Evolutionary conservation across 176 grass and related monocot species (phyloP), one percentile per base, ranked within the genome.

Genomic region (Musa itinerans): DNA sequence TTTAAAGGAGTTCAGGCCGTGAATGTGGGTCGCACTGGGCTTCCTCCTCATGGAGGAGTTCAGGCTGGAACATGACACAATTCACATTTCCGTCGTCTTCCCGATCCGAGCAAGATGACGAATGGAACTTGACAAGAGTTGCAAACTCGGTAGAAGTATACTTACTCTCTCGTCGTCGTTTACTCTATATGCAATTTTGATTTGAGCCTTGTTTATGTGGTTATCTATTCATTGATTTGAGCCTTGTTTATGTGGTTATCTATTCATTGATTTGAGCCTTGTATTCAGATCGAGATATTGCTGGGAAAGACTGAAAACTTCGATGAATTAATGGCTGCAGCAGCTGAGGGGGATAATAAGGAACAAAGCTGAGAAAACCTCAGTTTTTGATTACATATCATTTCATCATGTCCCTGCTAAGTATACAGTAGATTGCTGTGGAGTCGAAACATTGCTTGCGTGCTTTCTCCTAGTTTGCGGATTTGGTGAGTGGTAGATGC

Each of bases 221-320:
- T 14, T 43, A 13, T 11, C 12, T 9, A 68, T 13, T 22, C 21
- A 67, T 59, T 59, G 57, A 19, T 43, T 68, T 43, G 67, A 19
- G n/a, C 23, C 9, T 10, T 1, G 6, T 79, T 24, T 24, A 24
- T 24, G 24, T 24, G 24, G 24, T 24, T 24, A 24, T 24, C 24
- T 24, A 24, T 12, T 21, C 20, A 67, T 59, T 59, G 57, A 19
- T 43, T 68, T 43, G 67, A 19, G n/a, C 23, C 9, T 10, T 1
- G 6, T 79, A 54, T 2, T 9, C 75, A 97, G 94, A 98, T 98
- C 80, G 94, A 98, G 63, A 98, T 98, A 87, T 53, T 98, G 26
- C 54, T 98, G 3, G 88, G 88, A 0, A 93, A 98, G 88, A 91
- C 84, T 0, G 88, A 98, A 20, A 98, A 91, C 71, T 98, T 98